Base-by-base conservation (phyloP, 148 eudicot species). In the Rhododendron mucronatum region DNA sequence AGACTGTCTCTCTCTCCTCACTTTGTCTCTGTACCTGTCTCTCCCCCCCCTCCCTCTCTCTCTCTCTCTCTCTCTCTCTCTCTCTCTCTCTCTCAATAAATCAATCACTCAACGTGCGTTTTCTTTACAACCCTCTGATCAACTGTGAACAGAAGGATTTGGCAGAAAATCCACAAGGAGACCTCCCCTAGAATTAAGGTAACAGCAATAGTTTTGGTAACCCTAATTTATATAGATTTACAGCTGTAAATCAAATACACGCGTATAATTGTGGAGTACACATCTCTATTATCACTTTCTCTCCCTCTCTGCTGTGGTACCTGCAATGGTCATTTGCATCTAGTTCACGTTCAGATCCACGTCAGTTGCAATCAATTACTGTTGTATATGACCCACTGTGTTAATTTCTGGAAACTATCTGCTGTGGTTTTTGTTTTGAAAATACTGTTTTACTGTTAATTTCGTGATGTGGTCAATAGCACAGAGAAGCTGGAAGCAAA, bases 271-370 rank as follows among this genome's bases (percentile, higher is more conserved):
- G 14, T 65, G 30, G 1, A 20, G 65, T 21, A 21, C 65, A 5
- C 20, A 59, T 20, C 65, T 59, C 8, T 59, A 59, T 59, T 41
- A 57, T 18, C 37, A 13, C 53, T 10, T 83, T 41, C 12, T 21
- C 61, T 82, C 30, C 44, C 11, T 82, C 12, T 59, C 63, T 23
- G 50, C 50, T 13, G 51, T 12, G n/a, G 23, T 44, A 14, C n/a
- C 75, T 83, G 84, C 53, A 83, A 65, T 26, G 53, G 84, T 44
- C 37, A 14, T 61, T 83, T 83, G 35, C 8, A 9, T 28, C 16
- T 30, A 45, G n/a, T 48, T 69, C 45, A 50, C 35, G 26, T 28
- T 51, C 86, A 84, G 86, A 84, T 84, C 86, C 85, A 65, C 67
- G 75, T 1, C 53, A 82, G 84, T 23, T 82, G 45, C 75, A 82